Base-by-base conservation (phyloP, 2,329 filamentous ascomycete species). In the Trichophyton benhamiae region DNA sequence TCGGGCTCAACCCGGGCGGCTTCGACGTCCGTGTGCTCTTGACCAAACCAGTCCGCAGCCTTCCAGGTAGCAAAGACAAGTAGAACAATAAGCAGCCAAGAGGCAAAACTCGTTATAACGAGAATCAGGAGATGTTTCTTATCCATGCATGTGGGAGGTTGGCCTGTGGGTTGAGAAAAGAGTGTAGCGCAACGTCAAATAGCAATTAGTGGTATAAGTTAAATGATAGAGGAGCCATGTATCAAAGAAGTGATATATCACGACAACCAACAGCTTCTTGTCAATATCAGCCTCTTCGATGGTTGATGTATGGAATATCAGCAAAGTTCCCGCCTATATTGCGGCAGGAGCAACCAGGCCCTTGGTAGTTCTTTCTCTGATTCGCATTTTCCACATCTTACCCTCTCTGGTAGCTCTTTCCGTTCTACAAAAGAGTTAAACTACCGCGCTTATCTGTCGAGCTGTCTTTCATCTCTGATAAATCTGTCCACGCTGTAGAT, bases 11-110 rank as follows among this genome's bases (percentile, higher is more conserved):
- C 42, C 27, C 44, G 15, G 27, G 22, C 15, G 11, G n/a, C 33
- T 38, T 13, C 48, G 30, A 22, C 15, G 44, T 36, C 55, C 20
- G 30, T 46, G 13, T 11, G 41, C 7, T 33, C 61, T 42, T 9
- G 27, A 22, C 60, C 17, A 7, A 44, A 41, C 7, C 42, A 48
- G 17, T 62, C 36, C 9, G 41, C 30, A 2, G n/a, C 20, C 25
- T 48, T 62, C 61, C 60, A 62, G 53, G 38, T 60, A 17, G 25
- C 33, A 30, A 59, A 36, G 9, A 52, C 20, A 38, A 20, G 20
- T 2, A 53, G 5, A 25, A 46, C 30, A 27, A 61, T 27, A 13
- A 59, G 15, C 8, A 60, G 1, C 15, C 57, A 17, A 15, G 9
- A 41, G 9, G 11, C 20, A 55, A 36, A 33, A 42, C 30, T 41